These are phyloP conservation scores for Kluyveromyces lactis DNA, from an alignment of 805 yeast species.

Conservation along the genomic window DNA sequence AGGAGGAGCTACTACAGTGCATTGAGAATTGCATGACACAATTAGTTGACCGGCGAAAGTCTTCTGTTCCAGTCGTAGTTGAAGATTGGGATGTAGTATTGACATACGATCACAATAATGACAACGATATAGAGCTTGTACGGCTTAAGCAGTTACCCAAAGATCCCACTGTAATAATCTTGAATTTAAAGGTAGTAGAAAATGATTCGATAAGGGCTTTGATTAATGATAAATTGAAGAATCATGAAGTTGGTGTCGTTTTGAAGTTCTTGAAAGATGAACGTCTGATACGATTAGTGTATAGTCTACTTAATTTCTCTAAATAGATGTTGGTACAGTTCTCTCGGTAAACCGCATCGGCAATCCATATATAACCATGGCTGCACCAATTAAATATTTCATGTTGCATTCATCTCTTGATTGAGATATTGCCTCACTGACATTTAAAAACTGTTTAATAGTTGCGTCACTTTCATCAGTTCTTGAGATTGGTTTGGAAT, in stretches of 20 bases:
- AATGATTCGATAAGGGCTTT: constrained; percentile 1
- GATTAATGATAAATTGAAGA: constrained; percentile 2
- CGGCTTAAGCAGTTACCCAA: background rate
- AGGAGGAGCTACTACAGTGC: background rate
- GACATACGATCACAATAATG: constrained; percentile 2
- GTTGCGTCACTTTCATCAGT: background rate
- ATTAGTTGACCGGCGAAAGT: background rate
- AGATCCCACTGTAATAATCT: background rate
- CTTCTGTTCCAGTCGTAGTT: background rate
- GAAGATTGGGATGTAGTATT: constrained; percentile 9
- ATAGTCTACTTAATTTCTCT: constrained; percentile 9
- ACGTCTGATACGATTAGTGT: constrained; percentile 8
- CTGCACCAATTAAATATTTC: constrained; percentile 78
- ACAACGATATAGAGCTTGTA: constrained; percentile 5
- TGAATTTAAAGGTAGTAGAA: constrained; percentile 6
- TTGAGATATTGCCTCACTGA: constrained; percentile 48
- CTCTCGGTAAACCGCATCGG: constrained; percentile 37
- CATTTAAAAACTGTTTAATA: constrained; percentile 18
- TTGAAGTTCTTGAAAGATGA: constrained; percentile 7
- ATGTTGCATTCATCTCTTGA: constrained; percentile 66
- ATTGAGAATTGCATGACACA: background rate
- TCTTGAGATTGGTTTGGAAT: constrained; percentile 11
- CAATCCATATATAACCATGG: constrained; percentile 85
- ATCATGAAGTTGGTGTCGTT: constrained; percentile 8
- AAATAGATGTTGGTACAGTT: constrained; percentile 9